Evolutionary conservation across 805 yeast species (phyloP).

Genomic region (Saturnispora hagleri): DNA sequence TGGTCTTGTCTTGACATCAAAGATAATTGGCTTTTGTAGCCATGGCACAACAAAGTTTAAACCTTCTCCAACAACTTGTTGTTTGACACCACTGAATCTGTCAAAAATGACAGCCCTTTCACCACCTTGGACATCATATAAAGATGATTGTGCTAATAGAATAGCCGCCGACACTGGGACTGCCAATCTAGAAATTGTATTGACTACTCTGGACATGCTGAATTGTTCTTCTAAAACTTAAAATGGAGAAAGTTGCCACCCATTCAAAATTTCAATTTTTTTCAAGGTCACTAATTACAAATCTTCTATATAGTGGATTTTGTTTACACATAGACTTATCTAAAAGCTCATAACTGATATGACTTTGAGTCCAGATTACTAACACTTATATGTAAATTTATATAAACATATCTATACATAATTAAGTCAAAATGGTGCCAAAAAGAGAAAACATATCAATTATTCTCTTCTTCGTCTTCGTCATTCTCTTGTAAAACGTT

Average conservation of each 20-base stretch:
- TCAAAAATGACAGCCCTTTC: constrained; percentile 93
- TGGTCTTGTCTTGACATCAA: constrained; percentile 93
- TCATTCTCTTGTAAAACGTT: constrained; percentile 47
- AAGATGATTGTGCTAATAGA: constrained; percentile 67
- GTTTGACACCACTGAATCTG: constrained; percentile 80
- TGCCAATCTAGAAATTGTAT: constrained; percentile 42
- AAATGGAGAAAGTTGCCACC: neutral
- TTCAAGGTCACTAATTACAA: neutral
- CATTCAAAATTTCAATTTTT: neutral
- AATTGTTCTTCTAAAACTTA: neutral
- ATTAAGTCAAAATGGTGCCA: neutral
- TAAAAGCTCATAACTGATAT: no score
- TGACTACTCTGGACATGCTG: constrained; percentile 34
- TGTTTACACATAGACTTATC: neutral
- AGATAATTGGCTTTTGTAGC: constrained; percentile 85
- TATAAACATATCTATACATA: neutral
- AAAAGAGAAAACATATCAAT: neutral
- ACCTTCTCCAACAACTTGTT: constrained; percentile 89
- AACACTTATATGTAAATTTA: neutral
- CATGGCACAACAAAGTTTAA: constrained; percentile 93
- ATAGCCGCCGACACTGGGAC: constrained; percentile 63
- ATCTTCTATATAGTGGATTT: neutral
- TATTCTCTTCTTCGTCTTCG: constrained; percentile 31
- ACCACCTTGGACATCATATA: constrained; percentile 95
- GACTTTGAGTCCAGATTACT: neutral